phyloP scores from a whole-genome alignment of 2,329 filamentous ascomycete species.

The Fonsecaea multimorphosa region DNA sequence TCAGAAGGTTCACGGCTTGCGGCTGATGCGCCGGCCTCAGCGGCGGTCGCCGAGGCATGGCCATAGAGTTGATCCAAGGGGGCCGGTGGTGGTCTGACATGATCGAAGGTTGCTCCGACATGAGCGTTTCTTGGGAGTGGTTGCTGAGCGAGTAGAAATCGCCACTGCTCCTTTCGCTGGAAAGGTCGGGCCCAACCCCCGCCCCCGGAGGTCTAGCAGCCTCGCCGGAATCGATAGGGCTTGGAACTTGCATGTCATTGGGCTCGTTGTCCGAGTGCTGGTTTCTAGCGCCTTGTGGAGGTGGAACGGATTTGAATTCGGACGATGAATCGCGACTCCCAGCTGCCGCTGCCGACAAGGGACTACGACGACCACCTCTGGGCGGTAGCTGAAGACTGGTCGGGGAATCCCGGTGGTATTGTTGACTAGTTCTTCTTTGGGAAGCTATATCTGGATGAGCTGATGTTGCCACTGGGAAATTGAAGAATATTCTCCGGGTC shows the following conservation, averaged over 20 bases:
- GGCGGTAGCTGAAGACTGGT: conserved; percentile 26
- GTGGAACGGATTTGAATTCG: conserved; percentile 62
- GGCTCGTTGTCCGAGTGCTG: conserved; percentile 34
- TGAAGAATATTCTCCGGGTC: background rate
- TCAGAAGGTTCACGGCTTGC: conserved; percentile 82
- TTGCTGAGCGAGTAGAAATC: conserved; percentile 97
- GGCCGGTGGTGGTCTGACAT: conserved; percentile 43
- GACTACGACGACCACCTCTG: conserved; percentile 30
- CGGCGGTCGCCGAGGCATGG: conserved; percentile 59
- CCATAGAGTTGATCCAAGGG: conserved; percentile 44
- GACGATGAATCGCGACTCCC: conserved; percentile 51
- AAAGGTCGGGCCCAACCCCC: conserved; percentile 53
- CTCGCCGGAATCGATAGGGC: conserved; percentile 8
- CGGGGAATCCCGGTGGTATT: conserved; percentile 15
- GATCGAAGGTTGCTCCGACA: conserved; percentile 76
- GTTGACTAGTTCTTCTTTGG: conserved; percentile 18
- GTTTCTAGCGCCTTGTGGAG: conserved; percentile 37
- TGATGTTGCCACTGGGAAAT: background rate
- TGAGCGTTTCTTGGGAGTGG: conserved; percentile 89
- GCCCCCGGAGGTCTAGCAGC: background rate
- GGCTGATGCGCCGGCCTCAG: conserved; percentile 45
- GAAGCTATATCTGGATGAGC: conserved; percentile 9
- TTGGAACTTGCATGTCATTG: conserved; percentile 38
- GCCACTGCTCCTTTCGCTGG: conserved; percentile 86
- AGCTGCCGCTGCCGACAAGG: conserved; percentile 41